Conservation (phyloP, 345 rosid species). For the Eucalyptus polybractea region DNA sequence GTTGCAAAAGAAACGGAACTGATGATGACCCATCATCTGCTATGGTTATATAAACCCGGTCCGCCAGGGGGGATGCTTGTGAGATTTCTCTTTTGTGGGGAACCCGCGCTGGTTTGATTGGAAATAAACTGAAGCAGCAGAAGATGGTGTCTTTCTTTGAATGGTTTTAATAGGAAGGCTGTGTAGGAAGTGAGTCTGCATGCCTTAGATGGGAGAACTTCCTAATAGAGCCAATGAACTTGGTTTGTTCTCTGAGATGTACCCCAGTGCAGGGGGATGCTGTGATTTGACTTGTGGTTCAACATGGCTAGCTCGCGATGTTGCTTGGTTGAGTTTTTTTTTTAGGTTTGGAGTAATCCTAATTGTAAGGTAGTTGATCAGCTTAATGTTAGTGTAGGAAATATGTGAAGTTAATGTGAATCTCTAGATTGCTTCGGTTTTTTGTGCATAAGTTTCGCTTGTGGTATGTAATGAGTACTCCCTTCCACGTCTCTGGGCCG, state of each 20-base stretch:
- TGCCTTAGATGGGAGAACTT: background rate
- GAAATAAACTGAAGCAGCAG: background rate
- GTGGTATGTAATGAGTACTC: background rate
- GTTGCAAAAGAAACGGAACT: background rate
- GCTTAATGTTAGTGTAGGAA: background rate
- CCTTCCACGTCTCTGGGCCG: background rate
- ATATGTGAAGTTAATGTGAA: background rate
- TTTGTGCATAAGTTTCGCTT: accelerated
- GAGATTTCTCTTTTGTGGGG: background rate
- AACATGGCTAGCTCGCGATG: background rate
- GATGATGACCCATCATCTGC: background rate
- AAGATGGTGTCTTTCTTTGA: background rate
- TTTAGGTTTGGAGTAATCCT: background rate
- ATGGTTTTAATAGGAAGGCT: background rate
- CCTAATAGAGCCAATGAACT: background rate
- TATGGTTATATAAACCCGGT: background rate
- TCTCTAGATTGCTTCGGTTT: background rate
- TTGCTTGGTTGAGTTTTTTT: background rate
- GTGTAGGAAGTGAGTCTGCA: background rate
- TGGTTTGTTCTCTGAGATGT: background rate
- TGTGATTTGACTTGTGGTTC: background rate
- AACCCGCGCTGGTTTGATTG: background rate
- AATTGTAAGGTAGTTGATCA: background rate
- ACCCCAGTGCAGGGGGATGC: background rate
- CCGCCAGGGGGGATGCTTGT: background rate